Evolutionary conservation across 768 basidiomycete species (phyloP).

Genomic region (Daedaleopsis nitida): DNA sequence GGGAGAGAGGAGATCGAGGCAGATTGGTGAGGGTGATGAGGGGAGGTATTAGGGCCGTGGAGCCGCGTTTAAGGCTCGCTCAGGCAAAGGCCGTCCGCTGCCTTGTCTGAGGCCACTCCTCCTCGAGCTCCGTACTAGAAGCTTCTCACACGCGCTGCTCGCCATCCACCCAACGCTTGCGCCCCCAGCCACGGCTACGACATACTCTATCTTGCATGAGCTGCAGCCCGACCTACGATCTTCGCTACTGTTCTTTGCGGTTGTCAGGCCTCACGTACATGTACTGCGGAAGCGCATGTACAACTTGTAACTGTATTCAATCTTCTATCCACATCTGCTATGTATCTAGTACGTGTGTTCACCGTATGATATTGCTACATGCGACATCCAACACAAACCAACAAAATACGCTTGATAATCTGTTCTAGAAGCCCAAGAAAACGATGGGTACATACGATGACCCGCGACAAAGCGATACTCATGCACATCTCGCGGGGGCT

Average conservation of each 20-base stretch:
- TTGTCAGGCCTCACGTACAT: too few relatives aligned
- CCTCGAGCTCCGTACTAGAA: background rate
- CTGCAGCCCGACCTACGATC: background rate
- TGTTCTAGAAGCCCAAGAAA: background rate
- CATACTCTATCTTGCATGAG: background rate
- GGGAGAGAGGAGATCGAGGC: background rate
- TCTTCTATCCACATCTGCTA: too few relatives aligned
- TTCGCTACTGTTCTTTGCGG: too few relatives aligned
- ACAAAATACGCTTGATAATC: too few relatives aligned
- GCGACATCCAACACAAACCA: too few relatives aligned
- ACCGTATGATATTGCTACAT: too few relatives aligned
- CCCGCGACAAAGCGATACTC: background rate
- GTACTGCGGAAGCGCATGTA: too few relatives aligned
- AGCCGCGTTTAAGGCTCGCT: background rate
- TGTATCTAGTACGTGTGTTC: too few relatives aligned
- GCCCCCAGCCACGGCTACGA: background rate
- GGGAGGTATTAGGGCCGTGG: slow-evolving; percentile 1
- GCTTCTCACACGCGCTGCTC: background rate
- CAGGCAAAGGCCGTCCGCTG: background rate
- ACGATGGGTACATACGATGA: background rate
- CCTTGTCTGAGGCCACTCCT: background rate
- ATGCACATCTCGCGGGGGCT: too few relatives aligned
- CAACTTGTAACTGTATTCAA: too few relatives aligned
- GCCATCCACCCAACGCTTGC: too few relatives aligned
- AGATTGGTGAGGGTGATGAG: background rate